Conservation (phyloP, 192 early-diverging fungal species). For the Backusella morwellensis region DNA sequence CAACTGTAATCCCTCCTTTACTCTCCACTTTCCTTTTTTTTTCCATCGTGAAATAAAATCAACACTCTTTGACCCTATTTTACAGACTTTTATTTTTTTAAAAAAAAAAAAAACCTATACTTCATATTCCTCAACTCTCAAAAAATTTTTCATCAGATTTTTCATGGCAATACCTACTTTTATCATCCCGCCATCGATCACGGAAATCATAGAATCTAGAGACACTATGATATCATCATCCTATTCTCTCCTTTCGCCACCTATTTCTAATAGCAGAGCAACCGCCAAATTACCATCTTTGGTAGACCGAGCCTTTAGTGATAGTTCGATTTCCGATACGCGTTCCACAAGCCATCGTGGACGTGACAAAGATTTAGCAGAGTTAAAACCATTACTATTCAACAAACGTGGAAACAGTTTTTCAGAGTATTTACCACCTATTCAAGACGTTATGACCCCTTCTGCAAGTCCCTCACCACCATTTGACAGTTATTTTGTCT, state of each 20-base stretch:
- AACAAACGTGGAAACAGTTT: not conserved
- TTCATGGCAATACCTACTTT: not conserved
- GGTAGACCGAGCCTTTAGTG: not conserved
- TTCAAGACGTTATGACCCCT: slow-evolving; percentile 18
- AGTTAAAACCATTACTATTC: slow-evolving; percentile 15
- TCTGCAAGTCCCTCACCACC: slow-evolving; percentile 19
- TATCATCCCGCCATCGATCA: not conserved
- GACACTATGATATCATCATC: not conserved
- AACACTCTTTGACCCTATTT: not conserved
- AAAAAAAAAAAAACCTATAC: not conserved
- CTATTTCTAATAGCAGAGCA: not conserved
- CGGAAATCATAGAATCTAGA: not conserved
- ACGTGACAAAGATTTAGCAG: slow-evolving; percentile 1
- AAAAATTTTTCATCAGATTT: not conserved
- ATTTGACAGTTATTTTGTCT: not conserved
- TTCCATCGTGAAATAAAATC: not conserved
- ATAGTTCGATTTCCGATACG: slow-evolving; percentile 12
- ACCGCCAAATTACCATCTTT: not conserved
- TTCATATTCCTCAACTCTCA: not conserved
- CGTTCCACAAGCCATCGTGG: slow-evolving; percentile 7
- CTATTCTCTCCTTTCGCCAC: slow-evolving; percentile 5
- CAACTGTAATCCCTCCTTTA: not conserved
- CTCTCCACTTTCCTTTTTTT: not conserved
- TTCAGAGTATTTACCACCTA: slow-evolving; percentile 4
- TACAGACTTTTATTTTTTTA: not conserved